Evolutionary conservation across 2,329 filamentous ascomycete species (phyloP), one percentile per base, ranked within the genome.

Genomic region (Phialophora tarda): DNA sequence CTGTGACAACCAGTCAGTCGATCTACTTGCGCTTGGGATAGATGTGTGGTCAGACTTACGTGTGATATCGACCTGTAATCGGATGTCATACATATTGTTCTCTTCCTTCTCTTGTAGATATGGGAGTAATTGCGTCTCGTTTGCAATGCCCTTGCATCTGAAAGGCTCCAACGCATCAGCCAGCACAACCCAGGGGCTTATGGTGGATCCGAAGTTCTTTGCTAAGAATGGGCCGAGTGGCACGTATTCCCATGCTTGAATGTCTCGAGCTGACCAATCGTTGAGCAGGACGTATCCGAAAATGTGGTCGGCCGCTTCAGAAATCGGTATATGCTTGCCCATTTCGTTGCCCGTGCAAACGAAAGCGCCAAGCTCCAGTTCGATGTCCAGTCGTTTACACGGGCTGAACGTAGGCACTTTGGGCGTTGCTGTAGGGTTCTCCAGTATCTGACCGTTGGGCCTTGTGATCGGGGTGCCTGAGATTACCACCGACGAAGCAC

Each of bases 251-350:
- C 91, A 95, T 0, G 85, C 85, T 75, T 96, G 92, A 58, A 95
- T 89, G 72, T 95, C 91, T 69, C 91, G 82, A 4, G 91, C 91
- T 62, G 89, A 92, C 92, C 92, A 96, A 78, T 96, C 92, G 72
- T 96, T 96, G 83, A 96, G 85, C 64, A 96, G 78, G 0, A 95
- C 91, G 28, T 92, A 83, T 14, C 92, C 92, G 74, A 95, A 95
- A 30, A 96, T 83, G 73, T 88, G 83, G 21, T 91, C 85, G 61
- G 89, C 87, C 0, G 91, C 91, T 53, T 89, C 80, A 2, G 81
- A 78, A 24, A 93, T 84, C 0, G 82, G 78, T 23, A 95, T 83
- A 0, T 87, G 84, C 62, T 84, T 79, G 6, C 91, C 91, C 73
- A 92, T 81, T 1, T 82, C 77, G 73, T 91, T 93, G 0, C 83